Base-by-base conservation (phyloP, 805 yeast species). In the Nakazawaea holstii region DNA sequence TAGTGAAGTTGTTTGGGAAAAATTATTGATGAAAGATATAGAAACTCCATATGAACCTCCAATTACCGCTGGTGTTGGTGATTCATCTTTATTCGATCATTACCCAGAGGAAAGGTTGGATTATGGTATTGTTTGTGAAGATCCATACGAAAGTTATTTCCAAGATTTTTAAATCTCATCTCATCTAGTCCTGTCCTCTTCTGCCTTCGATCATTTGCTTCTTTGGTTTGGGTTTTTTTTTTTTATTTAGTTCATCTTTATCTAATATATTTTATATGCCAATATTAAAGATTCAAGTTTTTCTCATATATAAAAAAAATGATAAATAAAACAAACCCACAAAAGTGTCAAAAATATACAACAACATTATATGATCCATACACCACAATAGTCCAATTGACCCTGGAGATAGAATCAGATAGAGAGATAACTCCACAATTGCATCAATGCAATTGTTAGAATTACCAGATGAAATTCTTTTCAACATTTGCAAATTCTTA, bases 101-200 rank as follows among this genome's bases (percentile, higher is more conserved):
- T 84, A 84, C 56, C 88, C 90, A 0, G 91, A 84, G 61, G 95
- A 89, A 56, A 82, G 82, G 47, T 72, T 82, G 50, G 94, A 92
- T 57, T 92, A 92, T 61, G 97, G 97, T 36, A 72, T 74, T 29
- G 64, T 66, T n/a, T 86, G 87, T 10, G 78, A 73, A 8, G 96
- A 88, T 61, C 87, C 87, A 0, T 87, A 81, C 59, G 74, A 72
- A 2, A 72, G 75, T 29, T 66, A 80, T 60, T 80, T 82, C 54
- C 64, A 65, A 13, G 84, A 81, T 45, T 82, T 82, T 55, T 81
- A 62, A n/a, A 56, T 42, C 37, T 15, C 17, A 5, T 13, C 4
- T 15, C 10, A n/a, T 28, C n/a, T 20, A 10, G 11, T 30, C 33
- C 11, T 11, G 8, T n/a, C 8, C 6, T 33, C 14, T 33, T 14